Percentiles rank a stretch among this genome's conserved stretches.
phyloP scores from a whole-genome alignment of 1,139 yeast species.

The Pichia norvegensis region DNA sequence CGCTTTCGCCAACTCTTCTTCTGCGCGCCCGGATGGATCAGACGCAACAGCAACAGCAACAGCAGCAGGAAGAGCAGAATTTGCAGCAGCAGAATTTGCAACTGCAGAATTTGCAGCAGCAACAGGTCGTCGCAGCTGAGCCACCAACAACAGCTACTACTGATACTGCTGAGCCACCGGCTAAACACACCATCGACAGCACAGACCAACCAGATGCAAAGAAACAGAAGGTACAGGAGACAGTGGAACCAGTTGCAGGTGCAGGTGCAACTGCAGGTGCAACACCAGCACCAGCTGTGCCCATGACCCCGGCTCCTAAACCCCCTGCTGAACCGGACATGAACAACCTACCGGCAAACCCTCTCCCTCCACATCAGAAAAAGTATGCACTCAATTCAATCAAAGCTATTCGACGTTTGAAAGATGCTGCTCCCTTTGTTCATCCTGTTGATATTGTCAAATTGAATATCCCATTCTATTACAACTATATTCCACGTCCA shows the following conservation, averaged over 20 bases:
- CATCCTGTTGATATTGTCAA: slow-evolving; percentile 86
- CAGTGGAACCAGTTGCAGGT: no score
- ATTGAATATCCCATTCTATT: slow-evolving; percentile 84
- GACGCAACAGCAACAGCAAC: not conserved
- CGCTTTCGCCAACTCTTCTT: not conserved
- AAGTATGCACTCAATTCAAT: slow-evolving; percentile 61
- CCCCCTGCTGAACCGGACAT: slow-evolving; percentile 69
- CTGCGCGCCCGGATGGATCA: not conserved
- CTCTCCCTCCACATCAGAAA: slow-evolving; percentile 83
- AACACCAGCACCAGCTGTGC: slow-evolving; percentile 5
- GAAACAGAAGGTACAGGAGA: not conserved
- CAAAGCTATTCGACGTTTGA: slow-evolving; percentile 78
- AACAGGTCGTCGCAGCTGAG: no score
- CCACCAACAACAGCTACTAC: not conserved
- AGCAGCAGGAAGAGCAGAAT: not conserved
- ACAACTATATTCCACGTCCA: slow-evolving; percentile 74
- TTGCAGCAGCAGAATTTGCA: not conserved
- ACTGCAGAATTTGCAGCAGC: not conserved
- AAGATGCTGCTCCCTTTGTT: slow-evolving; percentile 87
- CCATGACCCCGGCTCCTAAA: slow-evolving; percentile 56
- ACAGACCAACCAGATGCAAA: not conserved
- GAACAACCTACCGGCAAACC: slow-evolving; percentile 55
- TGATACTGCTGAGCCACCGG: not conserved
- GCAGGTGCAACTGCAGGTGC: no score
- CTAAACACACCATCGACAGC: not conserved